phyloP scores from a whole-genome alignment of 2,329 filamentous ascomycete species.

The Aquanectria penicillioides region DNA sequence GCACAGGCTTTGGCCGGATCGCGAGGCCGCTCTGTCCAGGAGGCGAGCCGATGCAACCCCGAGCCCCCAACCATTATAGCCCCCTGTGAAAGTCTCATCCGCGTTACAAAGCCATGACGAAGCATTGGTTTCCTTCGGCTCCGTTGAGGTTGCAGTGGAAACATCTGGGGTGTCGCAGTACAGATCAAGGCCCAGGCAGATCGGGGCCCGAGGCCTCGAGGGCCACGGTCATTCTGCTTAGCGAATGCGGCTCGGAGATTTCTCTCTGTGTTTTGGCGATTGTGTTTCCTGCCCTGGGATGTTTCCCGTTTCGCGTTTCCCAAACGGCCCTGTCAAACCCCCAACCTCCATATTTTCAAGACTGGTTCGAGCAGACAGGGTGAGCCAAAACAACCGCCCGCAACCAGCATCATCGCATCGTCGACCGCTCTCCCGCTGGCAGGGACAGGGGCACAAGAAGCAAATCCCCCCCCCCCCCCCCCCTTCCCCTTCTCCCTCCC shows the following conservation, averaged over 20 bases:
- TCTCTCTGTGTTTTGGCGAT: slow-evolving; percentile 34
- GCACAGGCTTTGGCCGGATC: slow-evolving; percentile 21
- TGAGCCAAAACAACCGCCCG: slow-evolving; percentile 24
- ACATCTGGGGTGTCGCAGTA: slow-evolving; percentile 33
- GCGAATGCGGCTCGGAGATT: slow-evolving; percentile 42
- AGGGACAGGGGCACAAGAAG: slow-evolving; percentile 20
- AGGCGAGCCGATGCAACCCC: slow-evolving; percentile 37
- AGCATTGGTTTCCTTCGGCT: slow-evolving; percentile 14
- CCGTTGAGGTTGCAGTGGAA: slow-evolving; percentile 26
- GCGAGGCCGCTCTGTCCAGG: slow-evolving; percentile 23
- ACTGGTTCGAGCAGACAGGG: slow-evolving; percentile 10
- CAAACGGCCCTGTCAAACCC: not conserved
- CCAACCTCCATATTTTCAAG: slow-evolving; percentile 17
- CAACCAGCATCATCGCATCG: slow-evolving; percentile 19
- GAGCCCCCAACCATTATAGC: slow-evolving; percentile 32
- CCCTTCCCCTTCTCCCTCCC: too few relatives aligned
- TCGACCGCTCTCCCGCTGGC: slow-evolving; percentile 24
- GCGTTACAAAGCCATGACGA: slow-evolving; percentile 41
- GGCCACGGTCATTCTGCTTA: slow-evolving; percentile 34
- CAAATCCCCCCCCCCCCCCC: slow-evolving; percentile 24
- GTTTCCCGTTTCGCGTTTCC: slow-evolving; percentile 15
- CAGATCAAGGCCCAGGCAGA: slow-evolving; percentile 31
- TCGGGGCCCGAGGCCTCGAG: slow-evolving; percentile 25
- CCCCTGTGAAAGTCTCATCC: slow-evolving; percentile 27
- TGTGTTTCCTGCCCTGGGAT: slow-evolving; percentile 24